Base-by-base conservation (phyloP, 345 rosid genomes). In the Orychophragmus violaceus region DNA sequence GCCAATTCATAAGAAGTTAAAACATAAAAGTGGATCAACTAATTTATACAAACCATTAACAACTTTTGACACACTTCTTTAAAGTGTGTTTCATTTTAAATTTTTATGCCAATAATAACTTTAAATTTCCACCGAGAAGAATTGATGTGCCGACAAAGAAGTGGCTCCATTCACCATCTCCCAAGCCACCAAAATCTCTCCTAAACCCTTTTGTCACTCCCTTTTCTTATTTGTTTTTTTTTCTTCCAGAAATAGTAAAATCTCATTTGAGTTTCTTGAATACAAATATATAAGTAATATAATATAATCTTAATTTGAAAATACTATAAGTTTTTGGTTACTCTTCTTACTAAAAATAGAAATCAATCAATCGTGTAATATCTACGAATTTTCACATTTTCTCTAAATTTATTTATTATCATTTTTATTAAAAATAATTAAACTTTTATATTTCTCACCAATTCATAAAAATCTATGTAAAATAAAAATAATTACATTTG, bases 141-240 rank as follows among this genome's bases (percentile, higher is more conserved):
- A 59, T 64, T 59, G 68, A 70, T 63, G 62, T 72, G 9, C 68
- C 71, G 78, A 68, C 68, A 64, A 69, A 48, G 37, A 67, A 68
- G 54, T 50, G 77, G 66, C 76, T 64, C 77, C 83, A 72, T 68
- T 74, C 78, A 67, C 78, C 82, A 69, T 74, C 82, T 73, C 82
- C 83, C 62, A 80, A 74, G 78, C 79, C 68, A 66, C 74, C 75
- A 77, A 77, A 74, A 60, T 76, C 78, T 68, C 77, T 73, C 77
- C 77, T 67, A 67, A 67, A 74, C 69, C 73, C 73, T 67, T 74
- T 67, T 73, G 70, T 66, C 77, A 59, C 37, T 41, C 44, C 59
- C 21, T 64, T 48, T 71, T 64, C 25, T 18, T 36, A 10, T 54
- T 60, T 46, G 48, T 52, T 28, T 71, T 71, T 36, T 18, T 14